These are phyloP conservation scores for Pythium dissimile DNA, from an alignment of 352 stramenopile genomes.

Conservation along the genomic window DNA sequence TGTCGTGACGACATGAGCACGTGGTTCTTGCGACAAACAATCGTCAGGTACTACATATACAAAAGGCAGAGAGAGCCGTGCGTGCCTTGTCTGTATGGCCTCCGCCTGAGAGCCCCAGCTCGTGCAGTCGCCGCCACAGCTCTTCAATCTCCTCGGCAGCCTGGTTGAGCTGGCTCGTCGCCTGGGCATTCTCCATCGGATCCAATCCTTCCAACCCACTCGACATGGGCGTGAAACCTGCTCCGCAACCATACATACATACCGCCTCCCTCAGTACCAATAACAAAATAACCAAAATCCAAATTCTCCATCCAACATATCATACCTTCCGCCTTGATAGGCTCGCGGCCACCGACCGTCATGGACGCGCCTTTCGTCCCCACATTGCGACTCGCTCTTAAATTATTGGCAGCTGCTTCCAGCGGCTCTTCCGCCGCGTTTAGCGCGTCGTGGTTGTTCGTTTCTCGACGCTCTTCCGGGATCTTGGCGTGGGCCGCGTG, in stretches of 20 bases:
- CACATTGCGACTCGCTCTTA: too few relatives aligned
- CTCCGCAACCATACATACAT: too few relatives aligned
- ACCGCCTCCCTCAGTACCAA: too few relatives aligned
- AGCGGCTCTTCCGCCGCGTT: neutral
- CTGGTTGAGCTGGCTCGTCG: conserved; percentile 59
- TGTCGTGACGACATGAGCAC: conserved; percentile 75
- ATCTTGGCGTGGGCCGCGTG: conserved; percentile 48
- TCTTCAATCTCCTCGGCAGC: conserved; percentile 82
- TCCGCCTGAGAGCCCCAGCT: conserved; percentile 64
- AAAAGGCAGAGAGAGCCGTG: neutral
- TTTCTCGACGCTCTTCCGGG: conserved; percentile 21
- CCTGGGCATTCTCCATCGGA: conserved; percentile 32
- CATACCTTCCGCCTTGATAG: conserved; percentile 18
- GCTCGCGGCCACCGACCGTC: conserved; percentile 4
- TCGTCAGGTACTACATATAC: too few relatives aligned
- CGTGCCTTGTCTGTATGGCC: conserved; percentile 49
- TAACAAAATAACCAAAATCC: neutral
- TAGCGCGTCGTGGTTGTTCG: conserved; percentile 4
- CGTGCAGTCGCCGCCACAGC: conserved; percentile 71
- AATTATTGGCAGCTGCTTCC: neutral
- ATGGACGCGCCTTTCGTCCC: too few relatives aligned
- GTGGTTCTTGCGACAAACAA: conserved; percentile 43
- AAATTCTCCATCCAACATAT: neutral
- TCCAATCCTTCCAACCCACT: conserved; percentile 27
- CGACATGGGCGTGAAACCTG: conserved; percentile 26